A percentile compares a stretch with the other conserved stretches of the same genome.
phyloP scores from a whole-genome alignment of 2,329 filamentous ascomycete species.

The Chalaropsis ovoidea region DNA sequence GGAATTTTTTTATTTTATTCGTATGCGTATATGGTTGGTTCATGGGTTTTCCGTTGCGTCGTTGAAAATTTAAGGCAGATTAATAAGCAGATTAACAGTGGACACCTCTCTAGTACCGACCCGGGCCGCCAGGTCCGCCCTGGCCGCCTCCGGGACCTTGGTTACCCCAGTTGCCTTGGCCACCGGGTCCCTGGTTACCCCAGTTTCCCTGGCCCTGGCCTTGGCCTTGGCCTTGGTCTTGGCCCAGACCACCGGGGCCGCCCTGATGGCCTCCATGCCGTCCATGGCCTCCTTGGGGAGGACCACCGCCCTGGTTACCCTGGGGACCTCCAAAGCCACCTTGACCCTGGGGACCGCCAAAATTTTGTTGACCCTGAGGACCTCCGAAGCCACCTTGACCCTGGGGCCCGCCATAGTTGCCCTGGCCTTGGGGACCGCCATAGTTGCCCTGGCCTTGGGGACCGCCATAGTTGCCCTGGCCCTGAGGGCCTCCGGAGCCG shows the following conservation, averaged over 20 bases:
- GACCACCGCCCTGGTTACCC: background rate
- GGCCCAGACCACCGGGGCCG: conserved; percentile 11
- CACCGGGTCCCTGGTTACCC: background rate
- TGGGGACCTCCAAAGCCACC: background rate
- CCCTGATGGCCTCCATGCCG: background rate
- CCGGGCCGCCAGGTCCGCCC: conserved; percentile 11
- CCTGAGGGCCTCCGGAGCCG: background rate
- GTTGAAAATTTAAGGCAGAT: background rate
- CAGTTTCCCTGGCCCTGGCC: background rate
- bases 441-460: background rate
- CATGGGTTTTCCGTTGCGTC: background rate
- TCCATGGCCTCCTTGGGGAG: conserved; percentile 5
- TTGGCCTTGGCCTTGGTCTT: background rate
- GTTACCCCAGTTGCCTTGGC: background rate
- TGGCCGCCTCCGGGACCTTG: background rate
- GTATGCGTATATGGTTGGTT: background rate
- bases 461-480: background rate
- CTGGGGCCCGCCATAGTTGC: background rate
- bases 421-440: background rate
- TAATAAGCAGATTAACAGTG: background rate
- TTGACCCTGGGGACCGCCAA: background rate
- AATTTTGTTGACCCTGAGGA: background rate
- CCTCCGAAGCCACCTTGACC: conserved; percentile 6
- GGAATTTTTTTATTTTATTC: background rate
- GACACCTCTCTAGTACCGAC: conserved; percentile 5